Evolutionary conservation across 805 yeast species (phyloP).

Genomic region (Suhomyces xylopsoci): DNA sequence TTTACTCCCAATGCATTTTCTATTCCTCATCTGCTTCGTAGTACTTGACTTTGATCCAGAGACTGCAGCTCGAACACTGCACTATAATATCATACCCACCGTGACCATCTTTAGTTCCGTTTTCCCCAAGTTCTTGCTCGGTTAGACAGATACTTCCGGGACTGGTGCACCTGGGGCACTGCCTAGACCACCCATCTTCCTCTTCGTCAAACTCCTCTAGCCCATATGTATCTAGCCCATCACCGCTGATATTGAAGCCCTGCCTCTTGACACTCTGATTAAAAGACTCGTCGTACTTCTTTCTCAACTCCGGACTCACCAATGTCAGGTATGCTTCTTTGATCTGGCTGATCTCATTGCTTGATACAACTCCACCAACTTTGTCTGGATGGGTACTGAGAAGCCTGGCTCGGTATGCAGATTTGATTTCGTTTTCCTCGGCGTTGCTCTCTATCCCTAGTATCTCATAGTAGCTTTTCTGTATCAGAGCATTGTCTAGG

Average conservation of each 20-base stretch:
- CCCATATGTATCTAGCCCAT: slow-evolving; percentile 66
- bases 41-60: slow-evolving; percentile 78
- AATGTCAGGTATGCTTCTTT: slow-evolving; percentile 65
- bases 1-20: background rate
- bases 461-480: slow-evolving; percentile 49
- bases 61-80: slow-evolving; percentile 80
- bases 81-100: slow-evolving; percentile 62
- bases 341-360: slow-evolving; percentile 24
- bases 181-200: slow-evolving; percentile 39
- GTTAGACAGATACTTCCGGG: slow-evolving; percentile 52
- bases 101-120: slow-evolving; percentile 50
- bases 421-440: slow-evolving; percentile 42
- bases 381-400: slow-evolving; percentile 82
- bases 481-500: slow-evolving; percentile 1
- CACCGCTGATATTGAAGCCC: slow-evolving; percentile 50
- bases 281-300: slow-evolving; percentile 52
- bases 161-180: slow-evolving; percentile 67
- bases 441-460: slow-evolving; percentile 49
- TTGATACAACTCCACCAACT: slow-evolving; percentile 6
- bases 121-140: slow-evolving; percentile 59
- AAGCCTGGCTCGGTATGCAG: slow-evolving; percentile 62
- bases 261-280: slow-evolving; percentile 27
- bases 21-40: slow-evolving; percentile 39
- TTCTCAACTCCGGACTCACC: slow-evolving; percentile 36
- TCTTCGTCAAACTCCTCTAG: slow-evolving; percentile 59